These are phyloP conservation scores for Raffaelea deltoideospora DNA, from an alignment of 2,329 filamentous ascomycete species.

Conservation along the genomic window DNA sequence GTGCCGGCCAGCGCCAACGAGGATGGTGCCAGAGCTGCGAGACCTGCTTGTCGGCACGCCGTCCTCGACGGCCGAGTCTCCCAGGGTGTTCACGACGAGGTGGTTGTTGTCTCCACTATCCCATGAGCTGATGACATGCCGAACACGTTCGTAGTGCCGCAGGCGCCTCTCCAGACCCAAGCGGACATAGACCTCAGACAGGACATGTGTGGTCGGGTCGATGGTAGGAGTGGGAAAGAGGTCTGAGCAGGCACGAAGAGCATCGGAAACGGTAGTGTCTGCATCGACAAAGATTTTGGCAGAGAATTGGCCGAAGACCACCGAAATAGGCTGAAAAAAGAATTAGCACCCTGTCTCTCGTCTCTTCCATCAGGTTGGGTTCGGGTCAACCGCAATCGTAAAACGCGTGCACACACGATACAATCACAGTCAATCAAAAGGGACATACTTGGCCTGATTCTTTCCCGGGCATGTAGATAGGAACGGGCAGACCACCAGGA, in stretches of 20 bases:
- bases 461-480: no score
- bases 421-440: no score
- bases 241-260: slow-evolving; percentile 53
- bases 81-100: slow-evolving; percentile 49
- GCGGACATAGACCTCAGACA: slow-evolving; percentile 61
- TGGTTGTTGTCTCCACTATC: slow-evolving; percentile 65
- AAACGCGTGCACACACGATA: no score
- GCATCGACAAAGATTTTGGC: slow-evolving; percentile 58
- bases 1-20: slow-evolving; percentile 1
- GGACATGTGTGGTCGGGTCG: slow-evolving; percentile 47
- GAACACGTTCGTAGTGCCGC: slow-evolving; percentile 71
- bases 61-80: no score
- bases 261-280: slow-evolving; percentile 58
- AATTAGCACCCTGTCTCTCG: no score
- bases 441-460: no score
- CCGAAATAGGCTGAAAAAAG: no score
- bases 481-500: no score
- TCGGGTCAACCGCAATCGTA: no score
- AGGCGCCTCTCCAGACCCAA: slow-evolving; percentile 71
- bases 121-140: slow-evolving; percentile 89
- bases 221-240: slow-evolving; percentile 45
- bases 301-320: slow-evolving; percentile 48
- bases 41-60: no score
- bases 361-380: no score
- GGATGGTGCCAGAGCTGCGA: not conserved